Evolutionary conservation across 257 asterid genomes (phyloP), one percentile per base, ranked within the genome.

Genomic region (Asclepias syriaca): DNA sequence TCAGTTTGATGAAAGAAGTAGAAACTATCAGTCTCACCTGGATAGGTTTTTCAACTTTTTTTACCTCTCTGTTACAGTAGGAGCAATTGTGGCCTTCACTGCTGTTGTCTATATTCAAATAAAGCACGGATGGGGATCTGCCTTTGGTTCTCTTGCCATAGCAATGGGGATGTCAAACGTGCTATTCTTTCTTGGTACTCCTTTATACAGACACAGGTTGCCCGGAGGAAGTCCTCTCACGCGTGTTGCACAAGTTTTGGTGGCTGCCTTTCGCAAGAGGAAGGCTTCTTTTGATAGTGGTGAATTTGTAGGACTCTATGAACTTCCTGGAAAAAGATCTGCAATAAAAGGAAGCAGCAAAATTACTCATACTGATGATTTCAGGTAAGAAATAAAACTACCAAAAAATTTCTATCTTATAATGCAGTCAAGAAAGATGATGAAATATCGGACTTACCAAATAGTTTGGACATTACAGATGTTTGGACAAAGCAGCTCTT

Each of bases 211-310:
- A 81, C 99, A 94, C 67, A 86, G 95, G 76, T 39, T 88, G 69
- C 97, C 99, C 0, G 99, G 99, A 59, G 99, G 99, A 65, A 91
- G 97, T 81, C 97, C 97, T 1, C 87, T 94, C 15, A 94, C 99
- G 21, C 91, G 99, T 11, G 95, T 91, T 15, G 95, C 99, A 13
- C 99, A 91, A 75, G 97, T 94, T 32, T 71, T 94, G 0, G 87
- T 87, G 70, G 97, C 99, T 46, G 97, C 99, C 24, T 88, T 87
- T 37, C 80, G 89, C 18, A 94, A 94, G 89, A 88, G 97, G 78
- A 86, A 86, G 2, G 86, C 77, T 72, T 73, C 88, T 3, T 91
- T 90, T 24, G 84, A 86, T 37, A 85, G 88, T 78, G 91, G 99
- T 21, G 96, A 94, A 72, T 75, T 81, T 11, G 90, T 89, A 53